These are phyloP conservation scores for Xylariaceae sp. DNA, from an alignment of 2,329 filamentous ascomycete species.

Conservation along the genomic window DNA sequence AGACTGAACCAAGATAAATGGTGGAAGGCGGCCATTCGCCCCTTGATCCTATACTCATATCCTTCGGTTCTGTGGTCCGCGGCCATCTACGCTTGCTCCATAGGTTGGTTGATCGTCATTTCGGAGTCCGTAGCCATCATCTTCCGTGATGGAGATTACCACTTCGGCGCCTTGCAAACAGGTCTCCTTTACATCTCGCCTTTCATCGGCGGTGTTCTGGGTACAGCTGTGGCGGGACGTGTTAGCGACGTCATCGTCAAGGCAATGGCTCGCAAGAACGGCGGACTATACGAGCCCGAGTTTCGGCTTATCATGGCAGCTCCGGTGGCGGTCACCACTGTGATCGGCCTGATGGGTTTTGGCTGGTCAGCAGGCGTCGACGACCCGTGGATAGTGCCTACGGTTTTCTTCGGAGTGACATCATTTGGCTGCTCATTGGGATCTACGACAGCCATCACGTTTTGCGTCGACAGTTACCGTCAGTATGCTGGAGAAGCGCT, in stretches of 20 bases:
- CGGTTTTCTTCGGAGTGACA: conserved; percentile 85
- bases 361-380: conserved; percentile 81
- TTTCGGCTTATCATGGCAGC: conserved; percentile 85
- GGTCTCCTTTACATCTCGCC: conserved; percentile 88
- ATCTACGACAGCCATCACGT: conserved; percentile 88
- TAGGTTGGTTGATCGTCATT: conserved; percentile 94
- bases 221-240: conserved; percentile 87
- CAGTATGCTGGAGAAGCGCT: conserved; percentile 92
- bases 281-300: conserved; percentile 93
- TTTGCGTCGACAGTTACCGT: conserved; percentile 88
- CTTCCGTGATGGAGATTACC: conserved; percentile 69
- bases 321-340: conserved; percentile 73
- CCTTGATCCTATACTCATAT: conserved; percentile 83
- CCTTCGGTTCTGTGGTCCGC: conserved; percentile 87
- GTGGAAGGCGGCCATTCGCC: conserved; percentile 71
- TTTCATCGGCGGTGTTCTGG: conserved; percentile 81
- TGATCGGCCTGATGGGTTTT: conserved; percentile 87
- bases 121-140: conserved; percentile 82
- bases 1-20: conserved; percentile 74
- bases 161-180: conserved; percentile 75
- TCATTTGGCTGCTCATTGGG: conserved; percentile 90
- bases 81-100: conserved; percentile 77
- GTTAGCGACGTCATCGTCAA: conserved; percentile 82
- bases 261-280: conserved; percentile 77
- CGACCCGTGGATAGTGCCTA: conserved; percentile 86